phyloP scores from a whole-genome alignment of 2,329 filamentous ascomycete genomes.

The Hawksworthiomyces lignivorus region DNA sequence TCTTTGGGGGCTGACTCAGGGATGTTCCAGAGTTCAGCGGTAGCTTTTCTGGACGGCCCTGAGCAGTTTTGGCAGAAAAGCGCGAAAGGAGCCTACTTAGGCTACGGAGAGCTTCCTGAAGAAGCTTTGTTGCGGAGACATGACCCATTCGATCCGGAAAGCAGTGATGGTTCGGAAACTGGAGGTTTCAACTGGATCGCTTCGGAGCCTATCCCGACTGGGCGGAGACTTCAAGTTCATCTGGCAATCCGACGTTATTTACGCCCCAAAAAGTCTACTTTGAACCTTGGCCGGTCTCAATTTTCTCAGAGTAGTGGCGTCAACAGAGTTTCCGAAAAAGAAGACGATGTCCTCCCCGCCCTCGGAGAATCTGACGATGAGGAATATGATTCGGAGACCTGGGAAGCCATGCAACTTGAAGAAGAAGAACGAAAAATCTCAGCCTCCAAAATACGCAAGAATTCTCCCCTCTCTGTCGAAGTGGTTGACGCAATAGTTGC shows the following conservation, averaged over 20 bases:
- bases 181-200: constrained; percentile 9
- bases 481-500: constrained; percentile 47
- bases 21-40: not conserved
- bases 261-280: not conserved
- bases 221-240: constrained; percentile 36
- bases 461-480: constrained; percentile 29
- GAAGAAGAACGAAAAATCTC: constrained; percentile 26
- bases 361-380: constrained; percentile 39
- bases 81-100: constrained; percentile 26
- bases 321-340: constrained; percentile 1
- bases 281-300: constrained; percentile 12
- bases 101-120: constrained; percentile 21
- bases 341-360: constrained; percentile 28
- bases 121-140: constrained; percentile 8
- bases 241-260: constrained; percentile 34
- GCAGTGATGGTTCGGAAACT: not conserved
- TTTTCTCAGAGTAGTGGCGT: not conserved
- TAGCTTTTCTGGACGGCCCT: not conserved
- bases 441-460: constrained; percentile 18
- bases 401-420: constrained; percentile 54
- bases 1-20: not conserved
- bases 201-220: constrained; percentile 27
- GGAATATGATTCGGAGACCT: constrained; percentile 27
- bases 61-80: constrained; percentile 9
- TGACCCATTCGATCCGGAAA: constrained; percentile 1